Evolutionary conservation across 2,329 filamentous ascomycete genomes (phyloP).

Genomic region (Fragosphaeria purpurea): DNA sequence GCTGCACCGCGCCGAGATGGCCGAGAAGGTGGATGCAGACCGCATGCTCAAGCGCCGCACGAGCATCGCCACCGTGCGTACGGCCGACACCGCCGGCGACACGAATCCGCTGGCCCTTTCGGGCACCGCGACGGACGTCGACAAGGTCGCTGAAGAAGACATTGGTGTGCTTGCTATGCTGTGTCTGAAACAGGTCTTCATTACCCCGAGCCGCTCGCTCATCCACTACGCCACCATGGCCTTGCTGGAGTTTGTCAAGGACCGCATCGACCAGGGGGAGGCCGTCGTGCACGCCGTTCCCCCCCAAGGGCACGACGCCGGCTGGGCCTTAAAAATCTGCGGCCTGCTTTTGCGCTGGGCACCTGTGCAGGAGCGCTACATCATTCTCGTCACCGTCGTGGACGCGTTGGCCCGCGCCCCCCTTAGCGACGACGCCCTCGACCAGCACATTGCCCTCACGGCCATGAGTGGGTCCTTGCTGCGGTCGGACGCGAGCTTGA

Average conservation of each 20-base stretch:
- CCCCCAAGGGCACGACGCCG: slow-evolving; percentile 37
- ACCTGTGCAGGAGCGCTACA: slow-evolving; percentile 87
- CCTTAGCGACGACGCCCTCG: slow-evolving; percentile 59
- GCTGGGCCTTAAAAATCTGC: slow-evolving; percentile 78
- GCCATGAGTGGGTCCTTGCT: slow-evolving; percentile 74
- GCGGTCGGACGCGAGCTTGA: slow-evolving; percentile 82
- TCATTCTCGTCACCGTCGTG: slow-evolving; percentile 73
- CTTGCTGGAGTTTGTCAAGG: slow-evolving; percentile 64
- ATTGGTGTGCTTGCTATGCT: slow-evolving; percentile 75
- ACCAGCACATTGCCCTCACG: slow-evolving; percentile 64
- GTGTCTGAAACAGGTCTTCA: slow-evolving; percentile 78
- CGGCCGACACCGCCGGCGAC: slow-evolving; percentile 52
- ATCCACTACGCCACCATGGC: slow-evolving; percentile 66
- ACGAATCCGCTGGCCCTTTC: slow-evolving; percentile 64
- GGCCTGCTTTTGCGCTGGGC: slow-evolving; percentile 75
- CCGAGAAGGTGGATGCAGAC: slow-evolving; percentile 60
- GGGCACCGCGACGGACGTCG: slow-evolving; percentile 75
- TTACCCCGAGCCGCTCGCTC: slow-evolving; percentile 71
- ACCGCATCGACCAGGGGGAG: slow-evolving; percentile 43
- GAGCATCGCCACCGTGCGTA: slow-evolving; percentile 70
- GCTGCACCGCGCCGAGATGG: slow-evolving; percentile 53
- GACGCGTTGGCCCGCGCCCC: slow-evolving; percentile 62
- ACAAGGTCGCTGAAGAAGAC: slow-evolving; percentile 82
- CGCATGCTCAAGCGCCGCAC: slow-evolving; percentile 55
- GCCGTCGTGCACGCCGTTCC: slow-evolving; percentile 37